Evolutionary conservation across 768 basidiomycete genomes (phyloP), one percentile per base, ranked within the genome.

Genomic region (Pluteus cervinus): DNA sequence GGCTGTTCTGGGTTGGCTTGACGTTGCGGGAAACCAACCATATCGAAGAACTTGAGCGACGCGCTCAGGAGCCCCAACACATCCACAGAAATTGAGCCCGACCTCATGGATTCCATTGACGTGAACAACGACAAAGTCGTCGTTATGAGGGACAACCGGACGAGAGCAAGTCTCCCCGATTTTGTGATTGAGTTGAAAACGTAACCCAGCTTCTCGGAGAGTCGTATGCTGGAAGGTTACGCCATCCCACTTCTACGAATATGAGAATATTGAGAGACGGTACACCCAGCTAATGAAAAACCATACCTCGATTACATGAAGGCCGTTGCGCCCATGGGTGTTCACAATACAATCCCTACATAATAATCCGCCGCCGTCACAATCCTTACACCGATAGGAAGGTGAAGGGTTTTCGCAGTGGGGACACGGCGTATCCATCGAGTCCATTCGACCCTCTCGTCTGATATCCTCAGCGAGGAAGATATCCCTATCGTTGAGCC

Each of bases 71-170:
- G 14, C 17, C 18, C 41, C 23, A 5, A 41, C 45, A 24, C 62
- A 66, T 0, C 46, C 50, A 39, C 63, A 66, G 33, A 56, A 64
- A 20, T 54, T 46, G 10, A 64, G n/a, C 0, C 38, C 38, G 10
- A 64, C 50, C 4, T 36, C 33, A 29, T 62, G 61, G 18, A 65
- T 42, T 0, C 53, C 50, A 39, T 55, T 53, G 4, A 26, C 29
- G 17, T 54, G 40, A 8, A 63, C 44, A 6, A 65, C 41, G 0
- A 49, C 20, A 37, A 65, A 61, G 23, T 26, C 33, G 22, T 39
- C 38, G 36, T 11, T 7, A 11, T 40, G 39, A 15, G 24, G 11
- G 8, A 6, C 12, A 4, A 22, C 14, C 2, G 26, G 36, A 32
- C 33, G 41, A 0, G 18, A 17, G 36, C 62, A 61, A 3, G 2